Percentiles rank a stretch among this genome's conserved stretches.
These are phyloP conservation scores for Uromyces viciae-fabae DNA, from an alignment of 1,284 basidiomycete species.

Conservation along the genomic window DNA sequence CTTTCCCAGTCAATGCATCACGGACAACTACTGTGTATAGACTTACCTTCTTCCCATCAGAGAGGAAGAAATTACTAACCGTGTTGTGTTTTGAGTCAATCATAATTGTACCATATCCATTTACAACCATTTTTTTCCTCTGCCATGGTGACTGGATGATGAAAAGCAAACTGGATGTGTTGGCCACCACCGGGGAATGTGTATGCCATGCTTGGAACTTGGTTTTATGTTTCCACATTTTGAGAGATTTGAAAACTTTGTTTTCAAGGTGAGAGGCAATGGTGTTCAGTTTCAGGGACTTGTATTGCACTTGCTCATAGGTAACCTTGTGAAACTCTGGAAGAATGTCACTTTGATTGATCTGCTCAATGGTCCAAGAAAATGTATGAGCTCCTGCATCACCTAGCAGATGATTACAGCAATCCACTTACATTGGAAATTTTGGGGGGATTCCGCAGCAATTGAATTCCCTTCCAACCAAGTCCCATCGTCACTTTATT, in stretches of 20 bases:
- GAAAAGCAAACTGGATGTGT: neutral
- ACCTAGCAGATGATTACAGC: no score
- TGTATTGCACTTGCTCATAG: neutral
- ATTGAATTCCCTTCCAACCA: neutral
- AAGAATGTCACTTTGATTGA: neutral
- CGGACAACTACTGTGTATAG: neutral
- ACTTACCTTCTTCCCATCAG: neutral
- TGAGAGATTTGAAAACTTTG: neutral
- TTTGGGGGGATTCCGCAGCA: neutral
- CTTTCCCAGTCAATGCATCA: neutral
- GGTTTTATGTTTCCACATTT: neutral
- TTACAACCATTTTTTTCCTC: neutral
- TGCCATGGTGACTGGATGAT: neutral
- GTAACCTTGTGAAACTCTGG: neutral
- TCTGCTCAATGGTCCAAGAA: no score
- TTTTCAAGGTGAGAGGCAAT: neutral
- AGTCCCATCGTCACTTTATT: neutral
- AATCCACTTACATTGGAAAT: neutral
- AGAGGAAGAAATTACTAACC: neutral
- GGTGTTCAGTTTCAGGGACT: neutral
- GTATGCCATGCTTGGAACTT: neutral
- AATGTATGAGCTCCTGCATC: no score
- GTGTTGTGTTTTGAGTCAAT: neutral
- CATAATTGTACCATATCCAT: neutral
- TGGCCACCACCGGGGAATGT: neutral